These are phyloP conservation scores for Phaeosphaeriaceae sp. DNA, from an alignment of 2,329 filamentous ascomycete genomes.

Conservation along the genomic window DNA sequence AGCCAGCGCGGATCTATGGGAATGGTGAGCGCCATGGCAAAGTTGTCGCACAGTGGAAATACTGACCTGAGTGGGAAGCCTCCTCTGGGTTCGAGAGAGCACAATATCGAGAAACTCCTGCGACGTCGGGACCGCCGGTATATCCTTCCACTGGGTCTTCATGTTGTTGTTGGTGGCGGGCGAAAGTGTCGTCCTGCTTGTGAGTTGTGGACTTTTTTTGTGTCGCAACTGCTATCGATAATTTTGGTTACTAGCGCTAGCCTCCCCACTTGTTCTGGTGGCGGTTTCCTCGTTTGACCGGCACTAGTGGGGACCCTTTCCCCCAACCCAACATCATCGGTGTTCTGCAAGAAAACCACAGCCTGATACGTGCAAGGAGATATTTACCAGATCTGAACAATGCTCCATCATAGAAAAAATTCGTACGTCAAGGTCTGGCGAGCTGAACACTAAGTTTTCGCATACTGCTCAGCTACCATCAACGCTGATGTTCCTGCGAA, in stretches of 20 bases:
- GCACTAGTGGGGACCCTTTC: neutral
- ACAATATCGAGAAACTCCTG: slow-evolving; percentile 99
- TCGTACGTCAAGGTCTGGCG: too few species aligned
- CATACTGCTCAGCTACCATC: too few species aligned
- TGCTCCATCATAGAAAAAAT: too few species aligned
- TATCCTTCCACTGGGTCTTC: slow-evolving; percentile 62
- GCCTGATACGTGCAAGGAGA: too few species aligned
- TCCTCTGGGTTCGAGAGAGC: slow-evolving; percentile 82
- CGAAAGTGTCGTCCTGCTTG: slow-evolving; percentile 14
- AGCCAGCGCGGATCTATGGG: slow-evolving; percentile 96
- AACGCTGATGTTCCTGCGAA: too few species aligned
- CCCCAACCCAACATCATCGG: too few species aligned
- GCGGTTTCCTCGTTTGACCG: neutral
- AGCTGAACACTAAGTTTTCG: too few species aligned
- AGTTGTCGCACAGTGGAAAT: neutral
- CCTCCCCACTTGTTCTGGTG: neutral
- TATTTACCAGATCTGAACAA: too few species aligned
- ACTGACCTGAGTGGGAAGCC: slow-evolving; percentile 87
- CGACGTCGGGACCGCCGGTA: slow-evolving; percentile 86
- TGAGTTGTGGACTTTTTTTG: neutral
- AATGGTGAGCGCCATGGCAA: slow-evolving; percentile 59
- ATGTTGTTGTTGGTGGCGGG: slow-evolving; percentile 34
- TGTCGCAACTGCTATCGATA: neutral
- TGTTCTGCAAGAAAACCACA: neutral
- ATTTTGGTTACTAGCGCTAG: neutral